These are phyloP conservation scores for Sporothrix phasma DNA, from an alignment of 2,329 filamentous ascomycete genomes.

Conservation along the genomic window DNA sequence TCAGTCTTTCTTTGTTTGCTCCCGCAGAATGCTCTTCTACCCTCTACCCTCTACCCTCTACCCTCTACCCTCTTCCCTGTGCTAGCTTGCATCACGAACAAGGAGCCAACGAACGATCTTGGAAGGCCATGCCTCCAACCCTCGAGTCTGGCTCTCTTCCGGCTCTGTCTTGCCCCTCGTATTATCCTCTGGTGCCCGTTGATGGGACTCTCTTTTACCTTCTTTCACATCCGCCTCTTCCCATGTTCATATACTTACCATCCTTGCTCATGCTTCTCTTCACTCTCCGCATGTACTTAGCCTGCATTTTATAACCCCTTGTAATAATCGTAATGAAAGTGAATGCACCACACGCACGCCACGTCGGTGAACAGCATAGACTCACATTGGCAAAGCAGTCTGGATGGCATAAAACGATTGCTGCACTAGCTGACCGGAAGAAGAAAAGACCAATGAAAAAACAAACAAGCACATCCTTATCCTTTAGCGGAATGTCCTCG, in stretches of 20 bases:
- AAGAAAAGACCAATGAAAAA: too few species aligned
- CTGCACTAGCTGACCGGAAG: too few species aligned
- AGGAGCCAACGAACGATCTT: not conserved
- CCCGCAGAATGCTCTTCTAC: too few species aligned
- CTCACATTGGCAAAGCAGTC: not conserved
- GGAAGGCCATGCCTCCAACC: not conserved
- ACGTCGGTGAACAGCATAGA: not conserved
- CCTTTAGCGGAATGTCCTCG: too few species aligned
- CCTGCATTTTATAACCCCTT: not conserved
- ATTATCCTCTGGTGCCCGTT: not conserved
- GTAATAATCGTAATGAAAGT: conserved; percentile 11
- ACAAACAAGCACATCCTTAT: not conserved
- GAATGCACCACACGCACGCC: not conserved
- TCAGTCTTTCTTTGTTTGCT: not conserved
- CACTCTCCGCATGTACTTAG: not conserved
- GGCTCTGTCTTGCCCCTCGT: not conserved
- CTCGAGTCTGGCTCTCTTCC: not conserved
- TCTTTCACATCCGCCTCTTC: not conserved
- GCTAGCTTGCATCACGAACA: not conserved
- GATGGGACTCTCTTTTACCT: not conserved
- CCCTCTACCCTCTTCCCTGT: not conserved
- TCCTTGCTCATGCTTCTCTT: not conserved
- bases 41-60: too few species aligned
- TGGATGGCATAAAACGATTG: not conserved
- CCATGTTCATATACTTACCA: not conserved